Evolutionary conservation across 140 eudicot species (phyloP), one percentile per base, ranked within the genome.

Genomic region (Oenanthe javanica): DNA sequence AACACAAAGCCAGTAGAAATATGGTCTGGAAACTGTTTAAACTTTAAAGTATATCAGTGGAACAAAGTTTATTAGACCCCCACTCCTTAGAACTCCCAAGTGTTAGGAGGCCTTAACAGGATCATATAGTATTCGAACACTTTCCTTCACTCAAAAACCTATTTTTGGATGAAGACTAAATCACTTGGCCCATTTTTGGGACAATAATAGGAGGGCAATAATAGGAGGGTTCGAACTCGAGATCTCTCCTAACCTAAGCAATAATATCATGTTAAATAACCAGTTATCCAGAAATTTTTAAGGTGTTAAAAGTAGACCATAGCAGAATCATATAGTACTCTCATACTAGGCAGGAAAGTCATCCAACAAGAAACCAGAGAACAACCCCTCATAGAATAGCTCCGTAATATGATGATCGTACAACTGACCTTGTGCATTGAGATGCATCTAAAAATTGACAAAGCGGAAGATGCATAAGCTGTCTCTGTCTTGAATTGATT

Each of bases 371-470:
- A 85, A 92, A 23, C 93, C 92, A 75, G 94, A 83, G 13, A 89
- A 83, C 15, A 94, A 81, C 51, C 98, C 98, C 77, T 94, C 98
- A 80, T 79, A 90, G 49, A 94, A 85, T 76, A 91, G 98, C 81
- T 94, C 90, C 79, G 86, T 89, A 36, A 92, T 86, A 70, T 94
- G 89, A 19, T 97, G 97, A 3, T 94, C 97, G 54, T 94, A 91
- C 91, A 91, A 86, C 72, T 90, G 90, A 36, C 94, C 96, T 61
- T 85, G 89, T 82, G 92, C 94, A 86, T 89, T 94, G 23, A 89
- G 80, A 74, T 94, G 90, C 97, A 94, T 92, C 97, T 96, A 94
- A 66, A 96, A 97, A 76, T 84, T 84, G 77, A 87, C 98, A 77
- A 79, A 16, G 80, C 80, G 45, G 79, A 75, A 23, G 82, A 77